Base-by-base conservation (phyloP, 345 rosid species). In the Salix brachista region DNA sequence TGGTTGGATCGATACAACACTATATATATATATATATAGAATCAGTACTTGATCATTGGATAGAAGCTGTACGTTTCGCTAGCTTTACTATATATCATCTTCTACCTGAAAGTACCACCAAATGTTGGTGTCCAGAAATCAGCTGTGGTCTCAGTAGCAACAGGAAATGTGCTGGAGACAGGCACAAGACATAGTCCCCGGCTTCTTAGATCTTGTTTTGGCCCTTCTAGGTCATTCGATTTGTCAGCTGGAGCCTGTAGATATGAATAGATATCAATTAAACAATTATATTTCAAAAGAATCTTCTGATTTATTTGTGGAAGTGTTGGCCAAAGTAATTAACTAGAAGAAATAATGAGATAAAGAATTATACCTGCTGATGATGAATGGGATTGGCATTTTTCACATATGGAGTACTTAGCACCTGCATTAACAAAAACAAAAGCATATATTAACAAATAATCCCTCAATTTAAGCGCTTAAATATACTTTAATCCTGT, bases 61-160 rank as follows among this genome's bases (percentile, higher is more conserved):
- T 64, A 26, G 37, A 32, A 13, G 68, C 39, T 65, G 39, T 18
- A 60, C 13, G 28, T 17, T 28, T 65, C 17, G 68, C 39, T 34
- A 65, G 71, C 52, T 21, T 39, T 8, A 68, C 71, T 68, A n/a
- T 37, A 23, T 21, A 12, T 28, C 37, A 36, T 21, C n/a, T 2
- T 72, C 78, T 81, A 78, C 76, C 81, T 73, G 84, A 78, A 78
- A 71, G 73, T 77, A 32, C 75, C 79, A 7, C 81, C 84, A 65
- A 78, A 78, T 19, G 81, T 74, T 70, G 84, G 84, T 4, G 81
- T 78, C 84, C 84, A 81, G 76, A 78, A 81, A 70, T 81, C 84
- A 34, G 70, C 73, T 41, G 76, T 52, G 25, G 78, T 81, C 73
- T 81, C 84, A 41, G 70, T 70, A 21, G 81, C 79, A 28, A 81